Evolutionary conservation across 805 yeast species (phyloP).

Genomic region (Yarrowia porcina): DNA sequence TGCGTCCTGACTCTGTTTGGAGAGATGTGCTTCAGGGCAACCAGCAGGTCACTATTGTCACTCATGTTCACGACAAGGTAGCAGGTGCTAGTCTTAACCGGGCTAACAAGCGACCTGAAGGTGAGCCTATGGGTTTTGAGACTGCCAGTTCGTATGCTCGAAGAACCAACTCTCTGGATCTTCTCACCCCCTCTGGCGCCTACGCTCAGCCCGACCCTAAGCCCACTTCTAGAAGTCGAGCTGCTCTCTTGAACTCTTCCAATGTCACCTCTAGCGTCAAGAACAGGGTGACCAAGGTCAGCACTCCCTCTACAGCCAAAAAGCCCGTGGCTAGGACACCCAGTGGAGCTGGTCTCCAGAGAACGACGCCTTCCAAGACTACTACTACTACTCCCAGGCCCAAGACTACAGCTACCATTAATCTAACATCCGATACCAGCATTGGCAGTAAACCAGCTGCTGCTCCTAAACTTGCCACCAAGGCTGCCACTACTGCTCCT

Average conservation of each 20-base stretch:
- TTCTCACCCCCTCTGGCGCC: neutral
- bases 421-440: neutral
- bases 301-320: neutral
- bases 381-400: neutral
- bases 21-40: conserved; percentile 45
- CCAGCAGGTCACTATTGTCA: conserved; percentile 30
- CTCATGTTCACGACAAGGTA: neutral
- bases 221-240: conserved; percentile 4
- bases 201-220: neutral
- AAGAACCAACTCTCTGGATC: conserved; percentile 1
- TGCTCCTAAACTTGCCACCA: neutral
- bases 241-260: neutral
- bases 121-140: neutral
- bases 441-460: neutral
- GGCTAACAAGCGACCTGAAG: neutral
- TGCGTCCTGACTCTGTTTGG: conserved; percentile 60
- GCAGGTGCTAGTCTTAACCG: neutral
- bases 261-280: neutral
- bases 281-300: neutral
- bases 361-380: neutral
- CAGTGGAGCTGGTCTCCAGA: neutral
- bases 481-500: neutral
- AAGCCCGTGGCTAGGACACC: neutral
- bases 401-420: neutral
- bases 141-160: neutral